Evolutionary conservation across 768 basidiomycete species (phyloP).

Genomic region (Lentinula guzmanii): DNA sequence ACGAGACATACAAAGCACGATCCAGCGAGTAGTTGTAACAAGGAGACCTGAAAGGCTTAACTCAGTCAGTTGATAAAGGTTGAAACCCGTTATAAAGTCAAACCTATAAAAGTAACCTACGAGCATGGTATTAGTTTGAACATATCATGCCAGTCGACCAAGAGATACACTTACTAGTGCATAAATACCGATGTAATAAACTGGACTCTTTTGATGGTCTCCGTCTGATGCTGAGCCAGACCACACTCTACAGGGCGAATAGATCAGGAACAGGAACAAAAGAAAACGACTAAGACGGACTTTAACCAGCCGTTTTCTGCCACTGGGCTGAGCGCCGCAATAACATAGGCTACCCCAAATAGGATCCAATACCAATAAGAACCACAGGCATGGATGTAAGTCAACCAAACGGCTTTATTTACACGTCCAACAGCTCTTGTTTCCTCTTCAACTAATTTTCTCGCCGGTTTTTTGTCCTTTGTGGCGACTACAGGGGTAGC

Average conservation of each 20-base stretch:
- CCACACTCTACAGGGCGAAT: constrained; percentile 38
- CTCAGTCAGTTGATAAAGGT: neutral
- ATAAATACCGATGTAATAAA: constrained; percentile 69
- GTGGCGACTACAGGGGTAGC: constrained; percentile 19
- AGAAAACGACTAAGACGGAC: constrained; percentile 18
- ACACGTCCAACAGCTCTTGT: constrained; percentile 73
- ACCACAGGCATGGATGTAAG: constrained; percentile 48
- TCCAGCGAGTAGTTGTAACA: constrained; percentile 57
- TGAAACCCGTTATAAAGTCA: neutral
- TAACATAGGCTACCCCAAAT: constrained; percentile 44
- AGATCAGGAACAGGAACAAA: constrained; percentile 16
- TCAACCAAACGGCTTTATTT: constrained; percentile 56
- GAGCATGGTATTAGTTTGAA: neutral
- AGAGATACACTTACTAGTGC: constrained; percentile 47
- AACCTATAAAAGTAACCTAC: constrained; percentile 33
- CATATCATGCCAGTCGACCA: neutral
- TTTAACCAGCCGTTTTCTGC: constrained; percentile 69
- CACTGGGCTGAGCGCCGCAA: constrained; percentile 61
- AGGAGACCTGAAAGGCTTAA: constrained; percentile 22
- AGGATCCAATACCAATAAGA: constrained; percentile 48
- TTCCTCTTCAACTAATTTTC: constrained; percentile 85
- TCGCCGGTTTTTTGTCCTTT: constrained; percentile 49
- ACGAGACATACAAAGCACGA: constrained; percentile 57
- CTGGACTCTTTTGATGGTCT: constrained; percentile 33
- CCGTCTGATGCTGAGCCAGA: constrained; percentile 40